A percentile compares a stretch with the other conserved stretches of the same genome.
phyloP scores from a whole-genome alignment of 768 basidiomycete genomes.

The Amanita thiersii region DNA sequence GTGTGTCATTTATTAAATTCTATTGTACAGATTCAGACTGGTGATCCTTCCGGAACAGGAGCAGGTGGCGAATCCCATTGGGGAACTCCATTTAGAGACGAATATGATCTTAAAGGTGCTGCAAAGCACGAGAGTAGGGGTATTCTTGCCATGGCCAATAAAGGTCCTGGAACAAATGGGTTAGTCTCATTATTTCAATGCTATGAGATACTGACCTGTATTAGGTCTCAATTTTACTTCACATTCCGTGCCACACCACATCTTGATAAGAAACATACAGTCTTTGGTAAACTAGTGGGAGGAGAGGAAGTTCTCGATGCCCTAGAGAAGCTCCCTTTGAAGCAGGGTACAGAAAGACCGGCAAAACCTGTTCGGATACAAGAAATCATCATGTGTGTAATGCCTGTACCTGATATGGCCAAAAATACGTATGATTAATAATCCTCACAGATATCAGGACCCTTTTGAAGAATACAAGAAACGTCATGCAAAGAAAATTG shows the following conservation, averaged over 20 bases:
- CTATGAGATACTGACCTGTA: conserved; percentile 5
- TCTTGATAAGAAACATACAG: conserved; percentile 90
- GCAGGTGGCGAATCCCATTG: conserved; percentile 88
- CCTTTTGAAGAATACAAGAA: conserved; percentile 92
- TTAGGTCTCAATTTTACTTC: conserved; percentile 87
- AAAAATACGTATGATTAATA: conserved; percentile 1
- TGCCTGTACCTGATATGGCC: background rate
- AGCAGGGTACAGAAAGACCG: conserved; percentile 83
- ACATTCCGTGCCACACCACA: conserved; percentile 81
- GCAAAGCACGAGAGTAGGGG: conserved; percentile 84
- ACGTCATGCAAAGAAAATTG: conserved; percentile 72
- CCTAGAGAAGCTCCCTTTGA: conserved; percentile 72
- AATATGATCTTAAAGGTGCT: conserved; percentile 82
- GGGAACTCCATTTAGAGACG: conserved; percentile 95
- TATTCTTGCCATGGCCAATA: conserved; percentile 91
- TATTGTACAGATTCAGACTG: conserved; percentile 77
- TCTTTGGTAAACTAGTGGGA: conserved; percentile 95
- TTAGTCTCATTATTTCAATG: conserved; percentile 18
- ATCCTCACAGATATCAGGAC: conserved; percentile 67
- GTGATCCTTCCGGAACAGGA: conserved; percentile 95
- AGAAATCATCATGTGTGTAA: conserved; percentile 74
- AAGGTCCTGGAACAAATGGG: conserved; percentile 87
- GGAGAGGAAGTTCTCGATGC: conserved; percentile 86
- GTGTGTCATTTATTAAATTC: conserved; percentile 3
- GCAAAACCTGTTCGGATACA: conserved; percentile 80